Base-by-base conservation (phyloP, 768 basidiomycete species). In the Paxillus ammoniavirescens region DNA sequence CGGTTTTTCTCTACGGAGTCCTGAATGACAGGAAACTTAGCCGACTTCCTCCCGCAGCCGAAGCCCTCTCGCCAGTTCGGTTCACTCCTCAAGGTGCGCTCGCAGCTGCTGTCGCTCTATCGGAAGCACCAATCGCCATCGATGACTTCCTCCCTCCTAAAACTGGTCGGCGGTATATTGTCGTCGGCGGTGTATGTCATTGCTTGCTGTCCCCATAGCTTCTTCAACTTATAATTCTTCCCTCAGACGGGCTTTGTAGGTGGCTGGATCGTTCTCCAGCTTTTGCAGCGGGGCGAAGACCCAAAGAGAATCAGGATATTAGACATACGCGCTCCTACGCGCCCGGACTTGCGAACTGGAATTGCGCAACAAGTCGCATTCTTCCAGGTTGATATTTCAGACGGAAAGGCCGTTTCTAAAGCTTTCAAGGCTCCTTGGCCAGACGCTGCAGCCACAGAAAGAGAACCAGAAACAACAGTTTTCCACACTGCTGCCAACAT, bases 401-500 rank as follows among this genome's bases (percentile, higher is more conserved):
- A 88, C 52, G 65, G 70, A 3, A 65, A 60, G 9, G 78, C 83
- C 0, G 78, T 89, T 15, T 68, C 80, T 12, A 75, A 73, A 2
- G 87, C 87, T 0, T 90, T 91, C 71, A 72, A 62, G 18, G 78
- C 81, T 4, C 77, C 86, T 0, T 91, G 89, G 89, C 78, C 81
- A 1, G 58, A 58, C 3, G 28, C 56, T 2, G 50, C 33, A 9
- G 55, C 65, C 9, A 63, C 66, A 17, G 50, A 54, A 14, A 62
- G 62, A 21, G 63, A 63, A 6, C 47, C 57, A 8, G 62, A 71
- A 10, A 70, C 86, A 18, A 88, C 89, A 1, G 79, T 91, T 8
- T 87, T 89, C 66, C 87, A 91, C 63, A 86, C 86, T 18, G 89
- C 85, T 0, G 86, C 89, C 15, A 87, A 78, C 58, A 90, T 91